Conservation (phyloP, 768 basidiomycete genomes). For the Lentinula lateritia region DNA sequence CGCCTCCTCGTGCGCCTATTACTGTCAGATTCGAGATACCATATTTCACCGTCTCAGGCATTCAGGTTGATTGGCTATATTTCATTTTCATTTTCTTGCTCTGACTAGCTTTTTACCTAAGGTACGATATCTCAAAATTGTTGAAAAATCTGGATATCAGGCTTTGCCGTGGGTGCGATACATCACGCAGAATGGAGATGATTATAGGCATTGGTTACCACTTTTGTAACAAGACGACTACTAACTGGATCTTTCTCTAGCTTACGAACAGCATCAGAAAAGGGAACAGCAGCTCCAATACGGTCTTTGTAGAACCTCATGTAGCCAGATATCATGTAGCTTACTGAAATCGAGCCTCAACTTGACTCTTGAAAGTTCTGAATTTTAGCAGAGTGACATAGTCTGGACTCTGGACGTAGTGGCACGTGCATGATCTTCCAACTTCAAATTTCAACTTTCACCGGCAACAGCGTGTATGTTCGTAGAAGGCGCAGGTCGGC, state of each 20-base stretch:
- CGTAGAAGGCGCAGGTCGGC: background rate
- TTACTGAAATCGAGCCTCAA: background rate
- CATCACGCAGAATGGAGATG: conserved; percentile 88
- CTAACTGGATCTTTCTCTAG: background rate
- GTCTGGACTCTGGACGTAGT: too few species aligned
- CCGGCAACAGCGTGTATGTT: background rate
- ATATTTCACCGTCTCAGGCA: conserved; percentile 96
- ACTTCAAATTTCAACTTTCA: background rate
- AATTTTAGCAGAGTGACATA: too few species aligned
- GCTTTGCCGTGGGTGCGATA: conserved; percentile 95
- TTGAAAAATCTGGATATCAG: conserved; percentile 98
- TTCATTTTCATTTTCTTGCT: background rate
- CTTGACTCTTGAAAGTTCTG: too few species aligned
- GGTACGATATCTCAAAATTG: conserved; percentile 96
- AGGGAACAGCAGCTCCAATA: conserved; percentile 5
- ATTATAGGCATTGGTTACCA: conserved; percentile 59
- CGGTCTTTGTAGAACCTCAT: conserved; percentile 1
- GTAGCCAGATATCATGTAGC: background rate
- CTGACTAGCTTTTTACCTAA: background rate
- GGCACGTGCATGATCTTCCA: background rate
- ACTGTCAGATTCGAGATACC: conserved; percentile 98
- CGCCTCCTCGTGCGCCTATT: conserved; percentile 78
- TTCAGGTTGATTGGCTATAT: conserved; percentile 41
- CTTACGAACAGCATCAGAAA: conserved; percentile 8
- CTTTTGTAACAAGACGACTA: background rate